phyloP scores from a whole-genome alignment of 768 basidiomycete genomes.

The Leucocoprinus leucothites region DNA sequence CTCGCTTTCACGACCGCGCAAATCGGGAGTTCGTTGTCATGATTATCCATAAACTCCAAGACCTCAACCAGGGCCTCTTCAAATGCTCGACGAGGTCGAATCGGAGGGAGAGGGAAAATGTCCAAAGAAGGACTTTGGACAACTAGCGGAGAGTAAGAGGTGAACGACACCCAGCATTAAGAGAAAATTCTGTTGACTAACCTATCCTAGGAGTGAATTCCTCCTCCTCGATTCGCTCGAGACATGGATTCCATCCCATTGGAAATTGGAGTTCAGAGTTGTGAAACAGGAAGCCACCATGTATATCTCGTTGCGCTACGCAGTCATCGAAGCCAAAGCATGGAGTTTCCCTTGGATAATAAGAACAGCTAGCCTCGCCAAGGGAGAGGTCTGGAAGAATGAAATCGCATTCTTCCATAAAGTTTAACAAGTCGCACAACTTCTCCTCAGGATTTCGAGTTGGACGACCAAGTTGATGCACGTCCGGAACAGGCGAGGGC shows the following conservation, averaged over 20 bases:
- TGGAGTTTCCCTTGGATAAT: too few relatives aligned
- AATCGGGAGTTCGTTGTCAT: background rate
- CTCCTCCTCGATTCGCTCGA: too few relatives aligned
- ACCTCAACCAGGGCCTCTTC: background rate
- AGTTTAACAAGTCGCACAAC: background rate
- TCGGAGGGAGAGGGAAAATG: too few relatives aligned
- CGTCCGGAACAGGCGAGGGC: too few relatives aligned
- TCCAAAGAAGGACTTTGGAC: constrained; percentile 3
- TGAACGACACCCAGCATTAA: background rate
- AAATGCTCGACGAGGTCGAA: background rate
- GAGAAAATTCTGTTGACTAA: background rate
- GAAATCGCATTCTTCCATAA: background rate
- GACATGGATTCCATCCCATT: background rate
- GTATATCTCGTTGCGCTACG: too few relatives aligned
- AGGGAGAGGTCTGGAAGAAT: background rate
- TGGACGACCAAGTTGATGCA: too few relatives aligned
- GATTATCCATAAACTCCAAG: background rate
- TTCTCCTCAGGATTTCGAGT: background rate
- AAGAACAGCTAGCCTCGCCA: too few relatives aligned
- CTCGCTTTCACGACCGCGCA: background rate
- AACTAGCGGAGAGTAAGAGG: background rate
- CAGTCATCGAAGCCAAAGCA: too few relatives aligned
- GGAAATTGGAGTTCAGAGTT: too few relatives aligned
- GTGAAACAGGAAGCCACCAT: too few relatives aligned
- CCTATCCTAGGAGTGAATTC: background rate